Conservation (phyloP, 1,139 yeast genomes). For the Sugiyamaella xylanicola region DNA sequence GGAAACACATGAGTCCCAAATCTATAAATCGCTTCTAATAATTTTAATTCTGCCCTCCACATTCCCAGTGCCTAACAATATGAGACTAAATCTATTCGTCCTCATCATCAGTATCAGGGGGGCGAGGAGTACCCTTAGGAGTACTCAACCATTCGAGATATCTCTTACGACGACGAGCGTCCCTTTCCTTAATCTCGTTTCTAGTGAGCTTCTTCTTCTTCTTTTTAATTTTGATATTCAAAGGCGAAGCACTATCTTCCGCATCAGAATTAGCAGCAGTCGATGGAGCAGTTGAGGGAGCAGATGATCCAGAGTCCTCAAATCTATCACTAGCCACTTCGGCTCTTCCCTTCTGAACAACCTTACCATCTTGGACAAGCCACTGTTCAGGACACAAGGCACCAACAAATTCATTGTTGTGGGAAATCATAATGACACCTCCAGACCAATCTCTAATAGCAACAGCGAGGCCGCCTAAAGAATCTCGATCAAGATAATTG, state of each 20-base stretch:
- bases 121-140: slow-evolving; percentile 97
- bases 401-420: slow-evolving; percentile 94
- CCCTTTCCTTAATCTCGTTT: slow-evolving; percentile 89
- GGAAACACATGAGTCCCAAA: not conserved
- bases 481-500: slow-evolving; percentile 95
- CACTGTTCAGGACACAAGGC: slow-evolving; percentile 98
- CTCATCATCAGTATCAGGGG: slow-evolving; percentile 91
- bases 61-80: too few species aligned
- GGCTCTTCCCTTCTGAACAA: slow-evolving; percentile 78
- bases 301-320: slow-evolving; percentile 65
- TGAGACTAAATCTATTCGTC: slow-evolving; percentile 49
- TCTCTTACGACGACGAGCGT: slow-evolving; percentile 91
- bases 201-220: slow-evolving; percentile 91
- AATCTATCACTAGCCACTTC: slow-evolving; percentile 77
- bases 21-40: not conserved
- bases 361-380: slow-evolving; percentile 91
- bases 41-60: too few species aligned
- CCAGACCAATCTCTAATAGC: slow-evolving; percentile 98
- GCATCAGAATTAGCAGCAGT: slow-evolving; percentile 36
- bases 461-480: slow-evolving; percentile 93
- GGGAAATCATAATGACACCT: slow-evolving; percentile 98
- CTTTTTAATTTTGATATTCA: slow-evolving; percentile 86
- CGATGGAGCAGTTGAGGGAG: slow-evolving; percentile 44
- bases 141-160: slow-evolving; percentile 92
- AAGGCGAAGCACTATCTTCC: slow-evolving; percentile 71